phyloP scores from a whole-genome alignment of 78 protist genomes.

The Thecamonas trahens region DNA sequence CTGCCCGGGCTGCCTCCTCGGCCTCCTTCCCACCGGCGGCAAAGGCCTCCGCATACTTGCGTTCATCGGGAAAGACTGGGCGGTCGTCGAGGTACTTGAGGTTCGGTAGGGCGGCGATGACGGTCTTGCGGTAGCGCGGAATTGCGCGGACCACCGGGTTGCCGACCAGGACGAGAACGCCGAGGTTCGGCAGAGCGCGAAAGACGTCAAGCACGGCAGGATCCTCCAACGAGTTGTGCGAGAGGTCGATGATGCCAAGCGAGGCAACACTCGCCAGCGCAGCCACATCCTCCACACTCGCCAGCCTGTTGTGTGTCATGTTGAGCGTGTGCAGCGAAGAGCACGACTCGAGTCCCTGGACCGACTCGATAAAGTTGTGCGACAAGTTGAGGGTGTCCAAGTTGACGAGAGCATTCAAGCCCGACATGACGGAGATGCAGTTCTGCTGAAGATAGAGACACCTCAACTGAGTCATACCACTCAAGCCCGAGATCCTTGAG shows the following conservation, averaged over 20 bases:
- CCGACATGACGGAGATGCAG: conserved; percentile 4
- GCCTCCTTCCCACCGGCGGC: too few species aligned
- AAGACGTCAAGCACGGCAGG: conserved; percentile 36
- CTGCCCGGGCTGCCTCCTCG: too few species aligned
- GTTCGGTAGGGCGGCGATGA: neutral
- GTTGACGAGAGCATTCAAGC: neutral
- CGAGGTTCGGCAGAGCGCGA: conserved; percentile 28
- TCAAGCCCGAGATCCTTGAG: conserved; percentile 33
- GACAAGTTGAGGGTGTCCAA: conserved; percentile 37
- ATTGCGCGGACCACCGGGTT: conserved; percentile 38
- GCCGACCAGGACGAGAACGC: conserved; percentile 13
- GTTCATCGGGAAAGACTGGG: conserved; percentile 61
- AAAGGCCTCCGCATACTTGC: too few species aligned
- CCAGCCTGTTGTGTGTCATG: conserved; percentile 39
- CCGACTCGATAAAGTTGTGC: conserved; percentile 21
- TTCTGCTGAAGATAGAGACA: conserved; percentile 48
- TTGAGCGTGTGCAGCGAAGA: conserved; percentile 32
- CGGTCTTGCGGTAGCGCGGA: conserved; percentile 42
- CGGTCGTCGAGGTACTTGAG: conserved; percentile 71
- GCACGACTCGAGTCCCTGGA: conserved; percentile 13
- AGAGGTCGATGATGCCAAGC: conserved; percentile 27
- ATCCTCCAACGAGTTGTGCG: conserved; percentile 56
- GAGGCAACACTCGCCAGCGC: neutral
- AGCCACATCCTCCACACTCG: neutral
- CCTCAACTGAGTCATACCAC: neutral